A percentile compares a stretch with the other conserved stretches of the same genome.
Conservation (phyloP, 2,329 filamentous ascomycete genomes). For the Venturia oleaginea region DNA sequence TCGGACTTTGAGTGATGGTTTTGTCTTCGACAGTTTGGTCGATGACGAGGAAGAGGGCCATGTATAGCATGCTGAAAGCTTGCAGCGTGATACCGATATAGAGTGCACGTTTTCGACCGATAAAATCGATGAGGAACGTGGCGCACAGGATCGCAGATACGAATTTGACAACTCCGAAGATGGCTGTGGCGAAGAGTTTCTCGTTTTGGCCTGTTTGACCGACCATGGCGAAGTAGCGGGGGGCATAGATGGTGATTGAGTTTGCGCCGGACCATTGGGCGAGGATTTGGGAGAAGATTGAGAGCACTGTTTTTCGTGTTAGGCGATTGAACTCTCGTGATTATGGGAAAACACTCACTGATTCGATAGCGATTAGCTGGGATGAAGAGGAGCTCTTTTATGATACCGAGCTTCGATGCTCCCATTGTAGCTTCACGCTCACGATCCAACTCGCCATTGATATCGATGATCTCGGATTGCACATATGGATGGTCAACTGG, state of each 20-base stretch:
- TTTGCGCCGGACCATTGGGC: conserved; percentile 66
- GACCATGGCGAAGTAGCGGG: conserved; percentile 62
- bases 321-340: background rate
- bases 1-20: conserved; percentile 37
- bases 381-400: conserved; percentile 60
- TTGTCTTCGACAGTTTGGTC: conserved; percentile 47
- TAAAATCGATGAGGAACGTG: conserved; percentile 69
- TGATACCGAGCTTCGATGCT: conserved; percentile 51
- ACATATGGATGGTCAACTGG: conserved; percentile 52
- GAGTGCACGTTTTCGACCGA: conserved; percentile 58
- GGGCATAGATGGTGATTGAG: conserved; percentile 68
- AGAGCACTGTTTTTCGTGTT: conserved; percentile 36
- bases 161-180: conserved; percentile 70
- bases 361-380: conserved; percentile 65
- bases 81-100: conserved; percentile 40
- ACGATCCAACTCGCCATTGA: conserved; percentile 56
- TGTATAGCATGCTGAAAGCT: conserved; percentile 44
- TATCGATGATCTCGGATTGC: conserved; percentile 51
- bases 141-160: conserved; percentile 58
- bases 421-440: conserved; percentile 65
- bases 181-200: conserved; percentile 61
- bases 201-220: conserved; percentile 60
- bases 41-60: conserved; percentile 48
- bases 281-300: conserved; percentile 59
- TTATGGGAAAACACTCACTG: conserved; percentile 22